Percentiles rank a stretch among this genome's conserved stretches.
phyloP scores from a whole-genome alignment of 2,329 filamentous ascomycete genomes.

The Zelopaecilomyces penicillatus region DNA sequence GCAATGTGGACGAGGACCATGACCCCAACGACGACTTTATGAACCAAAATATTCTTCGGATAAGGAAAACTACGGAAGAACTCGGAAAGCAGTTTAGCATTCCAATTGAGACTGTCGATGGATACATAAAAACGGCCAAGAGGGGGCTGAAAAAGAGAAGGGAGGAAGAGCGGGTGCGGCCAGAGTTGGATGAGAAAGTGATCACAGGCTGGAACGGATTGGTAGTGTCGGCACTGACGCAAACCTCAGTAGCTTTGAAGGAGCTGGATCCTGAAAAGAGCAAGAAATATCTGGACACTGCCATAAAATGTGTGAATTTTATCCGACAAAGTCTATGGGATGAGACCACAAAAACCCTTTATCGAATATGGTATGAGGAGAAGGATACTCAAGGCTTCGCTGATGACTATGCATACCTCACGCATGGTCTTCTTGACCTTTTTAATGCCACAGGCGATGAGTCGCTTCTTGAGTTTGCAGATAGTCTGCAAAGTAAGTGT shows the following conservation, averaged over 20 bases:
- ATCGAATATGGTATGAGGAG: constrained; percentile 64
- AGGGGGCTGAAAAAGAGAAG: constrained; percentile 62
- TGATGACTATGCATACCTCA: constrained; percentile 89
- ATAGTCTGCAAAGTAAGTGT: constrained; percentile 62
- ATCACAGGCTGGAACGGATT: constrained; percentile 84
- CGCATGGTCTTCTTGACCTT: constrained; percentile 72
- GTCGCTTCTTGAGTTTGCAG: constrained; percentile 69
- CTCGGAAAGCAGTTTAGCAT: constrained; percentile 70
- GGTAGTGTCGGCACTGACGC: constrained; percentile 73
- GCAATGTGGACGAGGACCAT: constrained; percentile 74
- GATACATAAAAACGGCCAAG: constrained; percentile 59
- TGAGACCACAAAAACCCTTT: constrained; percentile 50
- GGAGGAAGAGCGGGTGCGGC: constrained; percentile 64
- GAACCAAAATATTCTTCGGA: constrained; percentile 79
- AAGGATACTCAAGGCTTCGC: constrained; percentile 64
- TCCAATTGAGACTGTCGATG: constrained; percentile 57
- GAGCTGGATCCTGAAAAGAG: constrained; percentile 49
- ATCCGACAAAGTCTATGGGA: constrained; percentile 70
- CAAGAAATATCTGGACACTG: constrained; percentile 53
- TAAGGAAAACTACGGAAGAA: constrained; percentile 58
- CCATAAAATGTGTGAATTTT: constrained; percentile 61
- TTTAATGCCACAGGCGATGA: constrained; percentile 77
- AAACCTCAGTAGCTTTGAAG: constrained; percentile 61
- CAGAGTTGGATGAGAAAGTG: constrained; percentile 80
- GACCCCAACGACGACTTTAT: constrained; percentile 93